Evolutionary conservation across 768 basidiomycete genomes (phyloP).

Genomic region (Porphyrellus cyaneotinctus): DNA sequence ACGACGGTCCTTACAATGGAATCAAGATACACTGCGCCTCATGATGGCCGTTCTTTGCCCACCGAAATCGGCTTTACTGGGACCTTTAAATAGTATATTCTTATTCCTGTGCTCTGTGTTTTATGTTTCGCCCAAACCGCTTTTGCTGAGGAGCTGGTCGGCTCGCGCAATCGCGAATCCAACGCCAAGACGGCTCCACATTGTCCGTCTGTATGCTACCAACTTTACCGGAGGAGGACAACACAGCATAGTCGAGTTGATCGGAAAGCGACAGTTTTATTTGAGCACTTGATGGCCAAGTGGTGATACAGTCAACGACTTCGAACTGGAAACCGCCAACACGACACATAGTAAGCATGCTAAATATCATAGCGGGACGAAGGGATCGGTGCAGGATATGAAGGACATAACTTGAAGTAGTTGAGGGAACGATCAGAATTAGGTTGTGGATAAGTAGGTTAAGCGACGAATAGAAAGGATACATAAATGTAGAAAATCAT

Average conservation of each 20-base stretch:
- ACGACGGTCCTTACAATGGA: constrained; percentile 38
- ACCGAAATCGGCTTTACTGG: too few species aligned
- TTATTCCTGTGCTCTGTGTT: neutral
- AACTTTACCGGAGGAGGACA: too few species aligned
- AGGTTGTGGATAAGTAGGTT: constrained; percentile 13
- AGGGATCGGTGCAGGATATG: neutral
- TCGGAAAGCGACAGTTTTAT: too few species aligned
- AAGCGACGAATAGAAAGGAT: constrained; percentile 2
- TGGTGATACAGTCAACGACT: too few species aligned
- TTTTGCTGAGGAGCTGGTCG: too few species aligned
- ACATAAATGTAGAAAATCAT: neutral
- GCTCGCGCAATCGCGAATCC: too few species aligned
- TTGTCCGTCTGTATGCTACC: too few species aligned
- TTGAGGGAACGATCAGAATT: constrained; percentile 10
- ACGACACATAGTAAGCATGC: neutral
- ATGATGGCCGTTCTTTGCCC: neutral
- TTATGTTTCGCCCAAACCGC: too few species aligned
- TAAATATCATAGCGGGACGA: neutral
- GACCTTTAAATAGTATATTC: too few species aligned
- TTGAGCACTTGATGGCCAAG: too few species aligned
- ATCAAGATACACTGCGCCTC: constrained; percentile 14
- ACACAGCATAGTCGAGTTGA: too few species aligned
- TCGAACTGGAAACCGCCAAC: neutral
- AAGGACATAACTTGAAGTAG: neutral
- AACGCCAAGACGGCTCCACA: too few species aligned